A percentile compares a stretch with the other conserved stretches of the same genome.
These are phyloP conservation scores for Candida sanyaensis DNA, from an alignment of 1,139 yeast genomes.

Conservation along the genomic window DNA sequence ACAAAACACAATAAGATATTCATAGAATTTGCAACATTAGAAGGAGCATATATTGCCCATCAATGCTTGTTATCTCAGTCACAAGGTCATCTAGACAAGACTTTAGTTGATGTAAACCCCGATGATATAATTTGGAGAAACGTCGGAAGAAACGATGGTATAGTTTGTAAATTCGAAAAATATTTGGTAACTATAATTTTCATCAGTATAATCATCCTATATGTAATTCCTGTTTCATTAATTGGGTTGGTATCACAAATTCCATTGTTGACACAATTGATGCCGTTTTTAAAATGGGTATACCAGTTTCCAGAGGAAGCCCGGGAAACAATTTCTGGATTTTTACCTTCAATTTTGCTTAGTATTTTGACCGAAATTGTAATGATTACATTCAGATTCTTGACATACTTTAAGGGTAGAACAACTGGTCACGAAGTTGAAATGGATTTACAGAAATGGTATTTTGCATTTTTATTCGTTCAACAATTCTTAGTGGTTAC, in stretches of 20 bases:
- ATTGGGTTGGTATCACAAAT: slow-evolving; percentile 68
- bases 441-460: slow-evolving; percentile 66
- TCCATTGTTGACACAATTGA: slow-evolving; percentile 54
- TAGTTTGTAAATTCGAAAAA: slow-evolving; percentile 34
- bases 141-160: slow-evolving; percentile 35
- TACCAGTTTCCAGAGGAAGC: slow-evolving; percentile 53
- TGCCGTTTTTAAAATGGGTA: slow-evolving; percentile 57
- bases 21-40: slow-evolving; percentile 49
- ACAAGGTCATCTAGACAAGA: slow-evolving; percentile 43
- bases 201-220: slow-evolving; percentile 51
- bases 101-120: slow-evolving; percentile 54
- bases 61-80: slow-evolving; percentile 51
- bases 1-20: slow-evolving; percentile 46
- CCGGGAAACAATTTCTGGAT: slow-evolving; percentile 53
- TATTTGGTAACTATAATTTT: slow-evolving; percentile 45
- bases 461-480: slow-evolving; percentile 67
- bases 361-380: slow-evolving; percentile 59
- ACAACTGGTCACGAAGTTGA: slow-evolving; percentile 60
- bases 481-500: slow-evolving; percentile 86
- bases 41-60: slow-evolving; percentile 53
- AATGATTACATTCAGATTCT: slow-evolving; percentile 48
- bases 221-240: slow-evolving; percentile 73
- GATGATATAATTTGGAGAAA: slow-evolving; percentile 63
- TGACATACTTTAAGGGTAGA: slow-evolving; percentile 52
- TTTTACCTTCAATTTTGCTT: slow-evolving; percentile 62